Evolutionary conservation across 352 stramenopile genomes (phyloP).

Genomic region (Phytophthora pisi): DNA sequence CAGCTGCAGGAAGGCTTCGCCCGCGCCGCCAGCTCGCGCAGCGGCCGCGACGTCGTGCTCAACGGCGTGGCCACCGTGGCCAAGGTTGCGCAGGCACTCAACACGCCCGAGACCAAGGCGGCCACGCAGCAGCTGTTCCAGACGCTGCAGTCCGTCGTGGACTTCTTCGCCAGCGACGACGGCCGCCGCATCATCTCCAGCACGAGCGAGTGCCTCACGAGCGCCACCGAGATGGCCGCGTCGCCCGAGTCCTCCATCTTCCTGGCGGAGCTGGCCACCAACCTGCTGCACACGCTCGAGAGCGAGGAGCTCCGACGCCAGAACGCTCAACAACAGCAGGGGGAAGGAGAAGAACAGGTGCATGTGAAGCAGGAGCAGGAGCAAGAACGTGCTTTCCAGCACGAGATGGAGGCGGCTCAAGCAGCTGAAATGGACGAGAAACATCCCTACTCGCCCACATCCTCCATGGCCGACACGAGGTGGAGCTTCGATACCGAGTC

Average conservation of each 20-base stretch:
- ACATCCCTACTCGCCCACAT: conserved; percentile 42
- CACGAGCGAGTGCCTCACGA: conserved; percentile 52
- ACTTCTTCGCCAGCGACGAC: conserved; percentile 73
- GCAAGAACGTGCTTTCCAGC: conserved; percentile 15
- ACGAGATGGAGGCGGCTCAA: conserved; percentile 7
- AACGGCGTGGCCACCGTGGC: conserved; percentile 66
- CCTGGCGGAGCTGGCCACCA: conserved; percentile 73
- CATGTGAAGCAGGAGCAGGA: conserved; percentile 20
- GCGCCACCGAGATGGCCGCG: conserved; percentile 60
- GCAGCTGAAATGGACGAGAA: conserved; percentile 13
- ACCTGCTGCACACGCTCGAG: conserved; percentile 73
- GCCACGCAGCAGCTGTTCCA: conserved; percentile 66
- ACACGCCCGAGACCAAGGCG: conserved; percentile 72
- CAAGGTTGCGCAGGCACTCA: conserved; percentile 73
- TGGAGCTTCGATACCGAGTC: conserved; percentile 67
- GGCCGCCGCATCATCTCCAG: conserved; percentile 65
- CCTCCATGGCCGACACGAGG: conserved; percentile 53
- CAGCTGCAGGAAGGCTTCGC: conserved; percentile 62
- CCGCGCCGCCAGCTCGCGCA: conserved; percentile 49
- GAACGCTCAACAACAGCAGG: conserved; percentile 14
- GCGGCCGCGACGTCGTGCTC: conserved; percentile 65
- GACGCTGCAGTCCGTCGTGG: conserved; percentile 71
- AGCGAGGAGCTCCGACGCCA: conserved; percentile 51
- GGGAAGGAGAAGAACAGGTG: conserved; percentile 5
- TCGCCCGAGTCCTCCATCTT: conserved; percentile 81